Evolutionary conservation across 345 rosid species (phyloP), one percentile per base, ranked within the genome.

Genomic region (Turritis glabra): DNA sequence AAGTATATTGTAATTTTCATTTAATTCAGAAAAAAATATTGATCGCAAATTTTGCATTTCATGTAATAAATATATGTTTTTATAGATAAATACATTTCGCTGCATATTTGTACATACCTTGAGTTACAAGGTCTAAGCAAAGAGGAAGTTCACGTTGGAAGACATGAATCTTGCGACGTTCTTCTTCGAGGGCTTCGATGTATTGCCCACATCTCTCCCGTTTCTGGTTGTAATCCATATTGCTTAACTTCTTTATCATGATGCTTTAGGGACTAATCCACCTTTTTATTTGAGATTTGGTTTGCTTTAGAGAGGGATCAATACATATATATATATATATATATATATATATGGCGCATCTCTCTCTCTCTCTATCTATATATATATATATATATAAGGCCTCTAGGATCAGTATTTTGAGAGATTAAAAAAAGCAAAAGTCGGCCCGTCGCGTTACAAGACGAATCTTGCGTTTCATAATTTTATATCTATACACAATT

Each of bases 141-240:
- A 95, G 82, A 64, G 99, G 99, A 77, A 95, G 97, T 76, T 95
- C 97, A 22, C 97, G 92, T 58, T 88, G 87, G 70, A 95, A 95
- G 41, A 95, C 97, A 60, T 84, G 90, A 78, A 95, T 90, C 85
- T 95, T 95, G 26, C 91, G 87, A 61, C 84, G 80, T 85, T 95
- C 99, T 76, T 89, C 97, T 78, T 92, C 91, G 10, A 95, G 80
- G 17, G 91, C 92, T 19, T 88, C 85, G 23, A 92, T 82, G 72
- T 92, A 86, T 64, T 84, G 85, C 21, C 82, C 83, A 59, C 88
- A 81, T 68, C 85, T 69, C 82, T 82, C 84, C 79, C 79, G 77
- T 79, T 86, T 85, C 67, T 85, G 83, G 1, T 81, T 50, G 57
- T 33, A 86, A 76, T 82, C 84, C 90, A 86, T 84, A 15, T 65